Conservation (phyloP, 495 filamentous ascomycete species). For the Penicillium pulvis region DNA sequence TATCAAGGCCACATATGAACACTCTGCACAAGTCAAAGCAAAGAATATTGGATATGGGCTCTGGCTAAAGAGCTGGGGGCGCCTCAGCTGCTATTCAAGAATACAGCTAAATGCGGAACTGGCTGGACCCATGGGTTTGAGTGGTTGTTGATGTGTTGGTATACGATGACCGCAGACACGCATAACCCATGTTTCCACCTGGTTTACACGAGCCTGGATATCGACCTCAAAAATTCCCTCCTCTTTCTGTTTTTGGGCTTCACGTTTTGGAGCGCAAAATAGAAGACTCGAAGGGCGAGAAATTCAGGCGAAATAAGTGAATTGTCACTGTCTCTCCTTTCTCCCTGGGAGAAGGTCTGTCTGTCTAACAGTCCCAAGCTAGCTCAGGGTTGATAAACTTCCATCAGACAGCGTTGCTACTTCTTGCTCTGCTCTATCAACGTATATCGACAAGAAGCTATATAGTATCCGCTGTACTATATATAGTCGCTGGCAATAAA, state of each 20-base stretch:
- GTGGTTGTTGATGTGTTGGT: not conserved
- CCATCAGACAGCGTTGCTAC: constrained; percentile 46
- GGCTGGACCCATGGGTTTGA: not conserved
- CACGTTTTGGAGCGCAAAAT: constrained; percentile 17
- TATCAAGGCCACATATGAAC: not conserved
- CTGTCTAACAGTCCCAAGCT: constrained; percentile 50
- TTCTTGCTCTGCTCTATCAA: constrained; percentile 64
- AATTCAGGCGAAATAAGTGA: constrained; percentile 47
- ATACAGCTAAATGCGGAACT: constrained; percentile 25
- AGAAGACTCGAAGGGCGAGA: constrained; percentile 25
- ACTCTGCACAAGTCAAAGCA: constrained; percentile 6
- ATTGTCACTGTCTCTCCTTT: constrained; percentile 44
- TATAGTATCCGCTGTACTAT: constrained; percentile 62
- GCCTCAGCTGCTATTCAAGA: constrained; percentile 30
- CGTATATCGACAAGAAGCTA: constrained; percentile 68
- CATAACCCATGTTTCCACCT: constrained; percentile 24
- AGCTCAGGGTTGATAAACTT: constrained; percentile 43
- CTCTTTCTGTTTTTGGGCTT: constrained; percentile 17
- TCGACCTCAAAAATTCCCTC: not conserved
- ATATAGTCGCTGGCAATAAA: constrained; percentile 42
- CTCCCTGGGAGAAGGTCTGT: constrained; percentile 31
- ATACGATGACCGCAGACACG: constrained; percentile 9
- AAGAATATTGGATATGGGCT: constrained; percentile 9
- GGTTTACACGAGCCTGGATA: constrained; percentile 42
- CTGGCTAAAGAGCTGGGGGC: constrained; percentile 22